Percentiles rank a stretch among this genome's conserved stretches.
Evolutionary conservation across 306 rosid species (phyloP).

Genomic region (Castanea crenata): DNA sequence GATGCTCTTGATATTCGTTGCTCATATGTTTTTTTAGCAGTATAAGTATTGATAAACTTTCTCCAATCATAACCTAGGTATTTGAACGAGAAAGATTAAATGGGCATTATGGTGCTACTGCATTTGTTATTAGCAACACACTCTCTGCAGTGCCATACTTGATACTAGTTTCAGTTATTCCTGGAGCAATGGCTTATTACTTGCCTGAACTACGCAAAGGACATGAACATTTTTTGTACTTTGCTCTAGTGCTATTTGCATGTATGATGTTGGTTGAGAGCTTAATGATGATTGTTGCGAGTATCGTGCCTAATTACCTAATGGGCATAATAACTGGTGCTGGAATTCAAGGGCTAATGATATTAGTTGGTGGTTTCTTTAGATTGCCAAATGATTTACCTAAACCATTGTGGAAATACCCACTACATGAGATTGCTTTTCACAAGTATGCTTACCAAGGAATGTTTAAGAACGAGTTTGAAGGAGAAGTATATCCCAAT

Average conservation of each 20-base stretch:
- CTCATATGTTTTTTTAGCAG: not conserved
- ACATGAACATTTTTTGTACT: constrained; percentile 39
- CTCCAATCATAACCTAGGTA: constrained; percentile 32
- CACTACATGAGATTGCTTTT: constrained; percentile 51
- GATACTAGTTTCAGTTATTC: constrained; percentile 40
- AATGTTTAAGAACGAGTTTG: constrained; percentile 61
- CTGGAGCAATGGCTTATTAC: constrained; percentile 53
- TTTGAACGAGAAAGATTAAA: constrained; percentile 68
- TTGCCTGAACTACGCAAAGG: constrained; percentile 53
- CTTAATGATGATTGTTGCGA: constrained; percentile 75
- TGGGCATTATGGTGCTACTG: constrained; percentile 60
- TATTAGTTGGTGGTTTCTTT: constrained; percentile 55
- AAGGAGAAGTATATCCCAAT: constrained; percentile 34
- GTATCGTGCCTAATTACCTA: constrained; percentile 63
- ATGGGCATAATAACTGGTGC: constrained; percentile 77
- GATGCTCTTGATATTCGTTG: no score
- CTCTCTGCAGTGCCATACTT: constrained; percentile 59
- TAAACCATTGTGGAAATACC: constrained; percentile 51
- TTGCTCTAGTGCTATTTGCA: constrained; percentile 30
- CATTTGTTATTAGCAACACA: constrained; percentile 63
- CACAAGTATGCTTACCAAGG: constrained; percentile 68
- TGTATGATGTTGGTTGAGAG: constrained; percentile 68
- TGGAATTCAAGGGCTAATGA: constrained; percentile 71
- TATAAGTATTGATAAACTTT: not conserved
- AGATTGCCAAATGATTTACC: constrained; percentile 58